phyloP scores from a whole-genome alignment of 805 yeast species.

The Sporopachydermia quercuum region DNA sequence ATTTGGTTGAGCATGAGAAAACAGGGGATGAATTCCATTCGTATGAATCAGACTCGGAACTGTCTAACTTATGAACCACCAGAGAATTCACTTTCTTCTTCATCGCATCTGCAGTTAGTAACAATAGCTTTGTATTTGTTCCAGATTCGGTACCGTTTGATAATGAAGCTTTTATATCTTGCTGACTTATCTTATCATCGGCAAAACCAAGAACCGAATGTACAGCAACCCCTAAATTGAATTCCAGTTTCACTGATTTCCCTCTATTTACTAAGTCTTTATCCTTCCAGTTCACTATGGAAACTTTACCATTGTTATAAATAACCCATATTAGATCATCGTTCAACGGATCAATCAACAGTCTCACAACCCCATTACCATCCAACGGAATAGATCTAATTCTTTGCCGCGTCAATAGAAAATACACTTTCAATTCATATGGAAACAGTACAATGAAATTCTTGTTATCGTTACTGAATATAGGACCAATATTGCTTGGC shows the following conservation, averaged over 20 bases:
- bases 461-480: conserved; percentile 2
- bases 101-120: background rate
- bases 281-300: conserved; percentile 14
- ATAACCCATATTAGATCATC: conserved; percentile 17
- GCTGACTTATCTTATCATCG: conserved; percentile 5
- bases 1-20: background rate
- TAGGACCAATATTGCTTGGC: background rate
- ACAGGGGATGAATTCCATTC: background rate
- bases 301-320: conserved; percentile 12
- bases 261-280: conserved; percentile 1
- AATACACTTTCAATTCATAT: conserved; percentile 22
- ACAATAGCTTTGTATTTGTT: conserved; percentile 1
- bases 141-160: conserved; percentile 4
- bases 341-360: conserved; percentile 12
- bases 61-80: conserved; percentile 8
- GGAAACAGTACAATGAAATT: conserved; percentile 19
- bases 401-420: conserved; percentile 19
- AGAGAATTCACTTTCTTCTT: background rate
- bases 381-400: conserved; percentile 19
- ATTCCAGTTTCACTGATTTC: conserved; percentile 5
- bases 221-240: conserved; percentile 2
- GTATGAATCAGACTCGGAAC: conserved; percentile 7
- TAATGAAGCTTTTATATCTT: conserved; percentile 7
- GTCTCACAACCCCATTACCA: conserved; percentile 17
- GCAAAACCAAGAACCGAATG: conserved; percentile 7